Conservation (phyloP, 768 basidiomycete genomes). For the Podaxis sp. region DNA sequence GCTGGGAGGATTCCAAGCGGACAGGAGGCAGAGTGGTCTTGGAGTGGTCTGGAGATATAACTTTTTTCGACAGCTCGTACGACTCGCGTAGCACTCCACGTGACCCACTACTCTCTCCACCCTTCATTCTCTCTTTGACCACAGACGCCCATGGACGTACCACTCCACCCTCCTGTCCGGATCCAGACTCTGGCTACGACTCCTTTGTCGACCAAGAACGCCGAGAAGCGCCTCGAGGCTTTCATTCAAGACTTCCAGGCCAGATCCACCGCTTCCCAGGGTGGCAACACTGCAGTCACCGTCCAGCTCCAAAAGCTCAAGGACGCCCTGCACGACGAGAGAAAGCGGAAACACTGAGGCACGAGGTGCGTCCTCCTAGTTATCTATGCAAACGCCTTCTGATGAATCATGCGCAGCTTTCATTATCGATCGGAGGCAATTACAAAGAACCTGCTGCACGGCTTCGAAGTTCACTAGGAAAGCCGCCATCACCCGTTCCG, state of each 20-base stretch:
- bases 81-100: constrained; percentile 13
- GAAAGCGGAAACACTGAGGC: constrained; percentile 30
- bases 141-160: constrained; percentile 42
- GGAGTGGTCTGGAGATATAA: background rate
- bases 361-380: background rate
- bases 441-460: no score
- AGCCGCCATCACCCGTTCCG: no score
- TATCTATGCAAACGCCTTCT: background rate
- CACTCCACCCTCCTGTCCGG: constrained; percentile 47
- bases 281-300: constrained; percentile 54
- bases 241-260: constrained; percentile 53
- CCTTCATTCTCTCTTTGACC: constrained; percentile 2
- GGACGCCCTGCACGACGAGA: constrained; percentile 51
- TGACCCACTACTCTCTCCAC: background rate
- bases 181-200: constrained; percentile 37
- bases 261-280: constrained; percentile 45
- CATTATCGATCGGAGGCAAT: no score
- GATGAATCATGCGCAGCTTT: background rate
- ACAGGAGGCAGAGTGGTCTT: background rate
- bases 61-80: constrained; percentile 18
- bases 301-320: constrained; percentile 60
- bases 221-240: constrained; percentile 39
- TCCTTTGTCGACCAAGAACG: constrained; percentile 37
- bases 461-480: no score
- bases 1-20: background rate